These are phyloP conservation scores for Halocafeteria seosinensis DNA, from an alignment of 108 stramenopile genomes.

Conservation along the genomic window DNA sequence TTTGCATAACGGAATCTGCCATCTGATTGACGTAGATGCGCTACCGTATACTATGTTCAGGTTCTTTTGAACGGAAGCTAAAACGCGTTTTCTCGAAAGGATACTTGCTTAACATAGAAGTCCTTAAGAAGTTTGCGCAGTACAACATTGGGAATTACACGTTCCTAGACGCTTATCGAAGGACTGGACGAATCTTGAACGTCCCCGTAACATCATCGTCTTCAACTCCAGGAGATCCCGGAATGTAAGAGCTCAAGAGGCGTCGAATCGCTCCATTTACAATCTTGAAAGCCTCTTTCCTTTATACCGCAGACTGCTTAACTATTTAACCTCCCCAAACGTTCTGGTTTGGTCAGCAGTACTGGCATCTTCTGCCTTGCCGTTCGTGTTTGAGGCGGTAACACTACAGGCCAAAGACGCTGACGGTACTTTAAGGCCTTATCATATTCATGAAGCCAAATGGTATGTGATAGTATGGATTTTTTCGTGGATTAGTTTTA, in stretches of 20 bases:
- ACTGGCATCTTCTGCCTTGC: constrained; percentile 75
- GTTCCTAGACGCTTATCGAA: constrained; percentile 90
- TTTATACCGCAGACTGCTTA: too few relatives aligned
- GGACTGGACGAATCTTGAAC: constrained; percentile 91
- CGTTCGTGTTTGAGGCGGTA: constrained; percentile 87
- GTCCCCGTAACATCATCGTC: constrained; percentile 82
- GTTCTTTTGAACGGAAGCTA: not conserved
- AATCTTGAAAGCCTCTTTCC: too few relatives aligned
- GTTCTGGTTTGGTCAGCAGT: constrained; percentile 88
- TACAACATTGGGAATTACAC: constrained; percentile 77
- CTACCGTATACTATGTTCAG: too few relatives aligned
- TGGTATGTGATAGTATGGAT: too few relatives aligned
- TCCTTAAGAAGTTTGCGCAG: constrained; percentile 57
- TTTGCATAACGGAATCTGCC: too few relatives aligned
- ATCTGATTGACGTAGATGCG: too few relatives aligned
- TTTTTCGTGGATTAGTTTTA: too few relatives aligned
- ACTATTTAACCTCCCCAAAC: constrained; percentile 93
- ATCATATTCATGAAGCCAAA: constrained; percentile 11
- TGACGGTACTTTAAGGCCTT: constrained; percentile 64
- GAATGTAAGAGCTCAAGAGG: too few relatives aligned
- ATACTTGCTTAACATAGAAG: constrained; percentile 70
- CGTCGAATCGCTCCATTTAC: too few relatives aligned
- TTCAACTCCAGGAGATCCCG: too few relatives aligned
- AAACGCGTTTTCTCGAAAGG: constrained; percentile 32
- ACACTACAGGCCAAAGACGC: constrained; percentile 80